Base-by-base conservation (phyloP, 1,284 basidiomycete species). In the Salmacisia buchloeana region DNA sequence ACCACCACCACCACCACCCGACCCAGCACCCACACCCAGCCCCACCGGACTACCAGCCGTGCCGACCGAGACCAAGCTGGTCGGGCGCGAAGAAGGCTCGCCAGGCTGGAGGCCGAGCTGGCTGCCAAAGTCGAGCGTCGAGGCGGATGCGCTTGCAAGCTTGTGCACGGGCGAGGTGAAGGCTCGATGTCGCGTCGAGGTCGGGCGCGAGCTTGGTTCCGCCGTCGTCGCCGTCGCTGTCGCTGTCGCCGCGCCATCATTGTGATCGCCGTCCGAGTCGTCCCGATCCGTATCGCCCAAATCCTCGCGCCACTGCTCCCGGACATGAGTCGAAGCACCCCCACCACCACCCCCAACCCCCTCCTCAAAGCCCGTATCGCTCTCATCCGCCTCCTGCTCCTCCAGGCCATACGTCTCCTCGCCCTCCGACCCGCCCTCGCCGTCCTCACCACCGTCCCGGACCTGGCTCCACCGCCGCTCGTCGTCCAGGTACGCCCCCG, bases 91-190 rank as follows among this genome's bases (percentile, higher is more conserved):
- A n/a, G n/a, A n/a, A n/a, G n/a, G n/a, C n/a, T n/a, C n/a, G 41
- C 41, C 41, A 15, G 18, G 18, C 18, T 12, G 10, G 10, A 21
- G 23, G 29, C 29, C 49, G 7, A 54, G 49, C 10, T 27, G 27
- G 13, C 27, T 33, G 29, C 49, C 49, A 33, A 54, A 54, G 27
- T 54, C 49, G 9, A 54, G 49, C 15, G 49, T 54, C 27, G 49
- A 54, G 49, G 15, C 21, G 5, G 46, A 27, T 15, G 46, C 46
- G 27, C 15, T 29, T 5, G 49, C 49, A 31, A 27, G 25, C 34
- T 54, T 54, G 27, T 27, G 27, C 12, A 31, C 29, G 13, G 29
- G 29, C 13, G 49, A 31, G 15, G 29, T 33, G 27, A 18, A 54
- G 13, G 49, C 49, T 9, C 49, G 49, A 31, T 54, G 25, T 33